A percentile compares a stretch with the other conserved stretches of the same genome.
Evolutionary conservation across 208 protist species (phyloP).

Genomic region (Leptomonas pyrrhocoris): DNA sequence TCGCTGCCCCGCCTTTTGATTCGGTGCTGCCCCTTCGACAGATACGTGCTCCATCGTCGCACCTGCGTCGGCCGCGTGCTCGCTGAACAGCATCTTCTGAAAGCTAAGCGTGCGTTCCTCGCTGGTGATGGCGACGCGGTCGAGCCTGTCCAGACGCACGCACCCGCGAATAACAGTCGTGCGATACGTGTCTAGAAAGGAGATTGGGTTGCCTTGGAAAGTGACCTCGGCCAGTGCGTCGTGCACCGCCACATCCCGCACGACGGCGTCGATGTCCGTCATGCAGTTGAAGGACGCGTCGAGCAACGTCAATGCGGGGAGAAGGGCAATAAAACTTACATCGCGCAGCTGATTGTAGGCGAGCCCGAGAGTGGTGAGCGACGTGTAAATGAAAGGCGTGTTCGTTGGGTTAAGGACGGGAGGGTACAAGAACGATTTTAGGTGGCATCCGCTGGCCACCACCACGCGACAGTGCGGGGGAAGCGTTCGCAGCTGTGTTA

Average conservation of each 20-base stretch:
- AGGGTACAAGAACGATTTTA: conserved; percentile 24
- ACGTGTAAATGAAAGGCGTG: conserved; percentile 25
- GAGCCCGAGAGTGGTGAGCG: conserved; percentile 54
- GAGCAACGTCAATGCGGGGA: conserved; percentile 66
- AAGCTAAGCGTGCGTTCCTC: conserved; percentile 43
- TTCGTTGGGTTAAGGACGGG: background rate
- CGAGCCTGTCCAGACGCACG: conserved; percentile 58
- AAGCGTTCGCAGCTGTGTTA: conserved; percentile 53
- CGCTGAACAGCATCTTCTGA: background rate
- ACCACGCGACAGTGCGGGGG: conserved; percentile 60
- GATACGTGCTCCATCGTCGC: background rate
- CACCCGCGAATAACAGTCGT: conserved; percentile 43
- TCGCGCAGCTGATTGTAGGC: conserved; percentile 60
- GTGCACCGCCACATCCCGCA: conserved; percentile 45
- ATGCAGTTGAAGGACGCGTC: conserved; percentile 76
- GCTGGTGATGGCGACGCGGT: conserved; percentile 46
- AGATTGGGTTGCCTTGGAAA: conserved; percentile 73
- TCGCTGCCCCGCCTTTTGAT: background rate
- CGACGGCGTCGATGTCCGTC: conserved; percentile 38
- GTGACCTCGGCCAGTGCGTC: conserved; percentile 53
- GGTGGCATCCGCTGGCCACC: conserved; percentile 56
- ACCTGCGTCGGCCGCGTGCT: background rate
- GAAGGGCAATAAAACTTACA: conserved; percentile 46
- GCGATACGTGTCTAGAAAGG: conserved; percentile 69
- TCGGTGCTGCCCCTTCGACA: background rate